Conservation (phyloP, 768 basidiomycete genomes). For the Rhodotorula babjevae region DNA sequence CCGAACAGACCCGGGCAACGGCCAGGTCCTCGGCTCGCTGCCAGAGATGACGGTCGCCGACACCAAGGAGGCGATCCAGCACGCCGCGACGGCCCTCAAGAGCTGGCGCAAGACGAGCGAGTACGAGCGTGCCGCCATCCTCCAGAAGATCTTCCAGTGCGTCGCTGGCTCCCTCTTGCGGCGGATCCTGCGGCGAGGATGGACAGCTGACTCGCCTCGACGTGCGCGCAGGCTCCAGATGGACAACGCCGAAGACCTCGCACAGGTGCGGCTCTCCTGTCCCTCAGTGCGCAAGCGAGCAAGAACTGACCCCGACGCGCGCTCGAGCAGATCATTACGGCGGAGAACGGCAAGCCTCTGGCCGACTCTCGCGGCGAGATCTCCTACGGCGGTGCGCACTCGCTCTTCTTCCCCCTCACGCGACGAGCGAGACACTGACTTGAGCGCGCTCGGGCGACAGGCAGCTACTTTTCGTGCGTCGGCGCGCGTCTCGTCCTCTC, state of each 20-base stretch:
- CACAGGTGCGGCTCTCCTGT: slow-evolving; percentile 59
- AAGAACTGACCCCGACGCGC: not conserved
- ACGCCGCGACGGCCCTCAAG: slow-evolving; percentile 73
- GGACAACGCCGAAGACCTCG: slow-evolving; percentile 79
- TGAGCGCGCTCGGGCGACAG: slow-evolving; percentile 48
- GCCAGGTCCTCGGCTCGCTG: slow-evolving; percentile 72
- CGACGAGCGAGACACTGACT: slow-evolving; percentile 44
- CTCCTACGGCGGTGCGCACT: slow-evolving; percentile 72
- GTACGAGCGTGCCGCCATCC: slow-evolving; percentile 74
- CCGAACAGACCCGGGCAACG: slow-evolving; percentile 75
- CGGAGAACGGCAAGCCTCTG: slow-evolving; percentile 93
- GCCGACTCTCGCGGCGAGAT: slow-evolving; percentile 81
- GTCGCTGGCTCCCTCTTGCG: not conserved
- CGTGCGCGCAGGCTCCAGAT: slow-evolving; percentile 56
- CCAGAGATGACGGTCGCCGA: slow-evolving; percentile 85
- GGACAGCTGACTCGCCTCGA: no score
- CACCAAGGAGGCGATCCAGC: slow-evolving; percentile 75
- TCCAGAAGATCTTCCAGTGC: slow-evolving; percentile 64
- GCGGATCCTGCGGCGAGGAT: no score
- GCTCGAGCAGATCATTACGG: slow-evolving; percentile 49
- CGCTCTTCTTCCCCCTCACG: no score
- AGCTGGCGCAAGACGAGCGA: slow-evolving; percentile 83
- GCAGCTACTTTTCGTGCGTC: slow-evolving; percentile 41
- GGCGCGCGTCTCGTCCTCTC: not conserved
- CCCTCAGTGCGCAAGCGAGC: slow-evolving; percentile 46